Evolutionary conservation across 192 early-diverging fungal genomes (phyloP), one percentile per base, ranked within the genome.

Genomic region (Mortierella antarctica): DNA sequence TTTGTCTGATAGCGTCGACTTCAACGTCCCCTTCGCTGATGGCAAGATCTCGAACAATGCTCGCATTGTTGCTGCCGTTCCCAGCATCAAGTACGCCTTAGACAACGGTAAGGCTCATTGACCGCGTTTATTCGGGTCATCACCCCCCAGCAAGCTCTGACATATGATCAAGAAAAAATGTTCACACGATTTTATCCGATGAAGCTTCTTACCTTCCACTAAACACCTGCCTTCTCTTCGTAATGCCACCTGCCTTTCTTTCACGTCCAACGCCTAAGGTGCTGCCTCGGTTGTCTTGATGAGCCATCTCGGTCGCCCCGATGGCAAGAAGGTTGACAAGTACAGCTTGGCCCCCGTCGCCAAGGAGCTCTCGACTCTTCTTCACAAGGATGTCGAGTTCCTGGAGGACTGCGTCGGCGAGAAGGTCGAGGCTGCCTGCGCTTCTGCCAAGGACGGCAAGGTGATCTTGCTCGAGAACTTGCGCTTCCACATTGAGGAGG

Each of bases 401-500:
- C 87, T 98, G 42, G 74, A 90, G 41, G 93, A 99, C 89, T 99
- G 97, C 75, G 97, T 99, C 50, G 98, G 98, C 66, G 68, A 88
- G 48, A 89, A 92, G 62, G 93, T 96, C 49, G 97, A 98, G 85
- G 75, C 89, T 51, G 86, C 89, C 53, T 95, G 93, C 70, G 87
- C 90, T 31, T 85, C 84, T 52, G 89, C 95, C 57, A 78, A 84
- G 14, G 87, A 72, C 74, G 93, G 94, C 62, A 73, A 94, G 75
- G 89, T 99, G 54, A 95, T 99, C 71, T 86, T 99, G 48, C 84
- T 99, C 65, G 98, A 99, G 87, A 99, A 99, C 88, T 87, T 98
- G 71, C 92, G 98, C 60, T 99, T 96, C 94, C 97, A 99, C 81
- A 92, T 96, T 72, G 98, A 98, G 89, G 98, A 99, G 82, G 97